Conservation (phyloP, 768 basidiomycete genomes). For the Gelatoporia subvermispora region DNA sequence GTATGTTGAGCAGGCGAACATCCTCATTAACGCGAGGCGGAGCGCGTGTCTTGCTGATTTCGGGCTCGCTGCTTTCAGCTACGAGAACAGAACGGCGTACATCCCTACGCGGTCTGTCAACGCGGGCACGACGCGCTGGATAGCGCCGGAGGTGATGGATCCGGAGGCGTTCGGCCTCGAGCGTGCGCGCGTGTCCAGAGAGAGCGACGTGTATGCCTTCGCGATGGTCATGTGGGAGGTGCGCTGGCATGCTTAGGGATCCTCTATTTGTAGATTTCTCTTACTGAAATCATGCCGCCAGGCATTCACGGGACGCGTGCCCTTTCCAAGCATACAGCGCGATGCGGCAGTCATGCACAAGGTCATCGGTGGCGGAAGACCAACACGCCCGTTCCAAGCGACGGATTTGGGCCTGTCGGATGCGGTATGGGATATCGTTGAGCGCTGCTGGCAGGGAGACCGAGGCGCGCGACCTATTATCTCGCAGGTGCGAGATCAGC, state of each 20-base stretch:
- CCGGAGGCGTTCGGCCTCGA: not conserved
- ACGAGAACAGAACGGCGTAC: constrained; percentile 1
- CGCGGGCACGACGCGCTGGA: not conserved
- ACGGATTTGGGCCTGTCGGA: constrained; percentile 1
- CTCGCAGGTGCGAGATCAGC: too few species aligned
- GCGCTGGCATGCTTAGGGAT: not conserved
- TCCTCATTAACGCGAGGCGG: constrained; percentile 1
- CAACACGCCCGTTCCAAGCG: not conserved
- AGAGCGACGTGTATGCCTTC: constrained; percentile 4
- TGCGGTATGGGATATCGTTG: not conserved
- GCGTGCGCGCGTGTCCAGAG: not conserved
- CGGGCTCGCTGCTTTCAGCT: constrained; percentile 1
- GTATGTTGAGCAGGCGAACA: not conserved
- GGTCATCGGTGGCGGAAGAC: not conserved
- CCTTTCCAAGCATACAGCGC: not conserved
- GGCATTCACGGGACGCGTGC: not conserved
- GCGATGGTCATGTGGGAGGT: constrained; percentile 7
- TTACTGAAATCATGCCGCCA: not conserved
- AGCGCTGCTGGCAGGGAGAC: constrained; percentile 1
- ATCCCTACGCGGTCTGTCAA: not conserved
- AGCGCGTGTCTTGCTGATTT: constrained; percentile 6
- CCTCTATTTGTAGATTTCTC: not conserved
- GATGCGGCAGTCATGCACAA: not conserved
- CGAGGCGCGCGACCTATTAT: not conserved
- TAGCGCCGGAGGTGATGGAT: not conserved